Evolutionary conservation across 2,329 filamentous ascomycete genomes (phyloP).

Genomic region (Cercospora sp.): DNA sequence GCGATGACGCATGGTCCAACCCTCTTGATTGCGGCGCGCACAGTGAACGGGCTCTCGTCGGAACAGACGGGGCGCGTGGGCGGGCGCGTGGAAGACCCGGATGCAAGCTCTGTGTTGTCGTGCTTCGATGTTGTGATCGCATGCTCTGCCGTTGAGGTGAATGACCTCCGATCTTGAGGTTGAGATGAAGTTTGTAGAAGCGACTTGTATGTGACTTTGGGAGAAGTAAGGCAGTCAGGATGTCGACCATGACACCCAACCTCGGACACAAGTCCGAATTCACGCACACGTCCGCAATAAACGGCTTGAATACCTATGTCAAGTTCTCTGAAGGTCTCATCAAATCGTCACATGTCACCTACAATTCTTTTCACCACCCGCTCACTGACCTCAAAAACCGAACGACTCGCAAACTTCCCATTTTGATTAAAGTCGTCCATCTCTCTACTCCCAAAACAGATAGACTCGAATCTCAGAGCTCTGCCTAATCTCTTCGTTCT

Average conservation of each 20-base stretch:
- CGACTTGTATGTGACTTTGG: not conserved
- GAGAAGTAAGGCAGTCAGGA: not conserved
- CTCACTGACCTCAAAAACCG: too few relatives aligned
- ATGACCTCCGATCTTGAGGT: not conserved
- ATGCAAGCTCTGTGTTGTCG: not conserved
- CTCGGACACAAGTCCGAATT: not conserved
- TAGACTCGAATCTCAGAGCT: constrained; percentile 25
- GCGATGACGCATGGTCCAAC: not conserved
- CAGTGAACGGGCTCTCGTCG: not conserved
- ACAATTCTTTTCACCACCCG: not conserved
- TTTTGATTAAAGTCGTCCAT: not conserved
- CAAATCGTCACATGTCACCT: not conserved
- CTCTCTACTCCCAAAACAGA: constrained; percentile 24
- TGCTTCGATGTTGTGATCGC: not conserved
- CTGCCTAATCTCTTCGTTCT: constrained; percentile 19
- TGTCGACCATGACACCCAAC: not conserved
- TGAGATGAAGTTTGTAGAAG: not conserved
- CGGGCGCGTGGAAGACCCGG: not conserved
- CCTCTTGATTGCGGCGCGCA: not conserved
- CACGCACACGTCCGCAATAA: not conserved
- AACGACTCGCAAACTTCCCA: not conserved
- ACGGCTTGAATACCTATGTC: not conserved
- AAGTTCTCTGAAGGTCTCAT: not conserved
- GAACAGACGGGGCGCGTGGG: not conserved
- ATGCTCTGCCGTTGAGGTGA: not conserved